These are phyloP conservation scores for Aristolochia contorta DNA, from an alignment of 164 flowering plant genomes.

Conservation along the genomic window DNA sequence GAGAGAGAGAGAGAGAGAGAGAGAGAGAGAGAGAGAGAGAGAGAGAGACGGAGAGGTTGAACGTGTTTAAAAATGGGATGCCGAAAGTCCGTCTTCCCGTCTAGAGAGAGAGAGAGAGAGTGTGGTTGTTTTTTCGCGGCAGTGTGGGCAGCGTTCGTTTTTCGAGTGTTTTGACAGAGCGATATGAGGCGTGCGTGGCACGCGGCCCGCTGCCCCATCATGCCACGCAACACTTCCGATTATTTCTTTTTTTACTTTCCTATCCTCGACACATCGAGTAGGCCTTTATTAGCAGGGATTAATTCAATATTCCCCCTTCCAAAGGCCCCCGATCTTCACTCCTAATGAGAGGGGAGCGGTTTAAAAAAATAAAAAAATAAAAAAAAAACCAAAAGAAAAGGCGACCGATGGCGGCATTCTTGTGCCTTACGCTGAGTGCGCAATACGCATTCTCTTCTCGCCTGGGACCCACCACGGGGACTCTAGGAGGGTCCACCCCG, in stretches of 20 bases:
- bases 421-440: slow-evolving; percentile 12
- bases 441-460: slow-evolving; percentile 4
- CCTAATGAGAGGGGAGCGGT: background rate
- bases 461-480: too few relatives aligned
- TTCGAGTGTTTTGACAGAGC: slow-evolving; percentile 33
- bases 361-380: background rate
- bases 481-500: too few relatives aligned
- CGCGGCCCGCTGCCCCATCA: slow-evolving; percentile 7
- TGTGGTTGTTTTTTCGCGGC: slow-evolving; percentile 10
- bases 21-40: slow-evolving; percentile 3
- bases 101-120: too few relatives aligned
- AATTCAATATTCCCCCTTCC: too few relatives aligned
- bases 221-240: slow-evolving; percentile 17
- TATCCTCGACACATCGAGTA: too few relatives aligned
- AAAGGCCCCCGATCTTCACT: too few relatives aligned
- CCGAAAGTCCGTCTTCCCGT: slow-evolving; percentile 4
- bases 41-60: background rate
- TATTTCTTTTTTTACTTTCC: background rate
- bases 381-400: background rate
- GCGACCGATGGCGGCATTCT: background rate
- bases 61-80: background rate
- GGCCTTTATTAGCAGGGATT: too few relatives aligned
- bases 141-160: slow-evolving; percentile 11
- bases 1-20: background rate
- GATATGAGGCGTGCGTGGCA: slow-evolving; percentile 3